phyloP scores from a whole-genome alignment of 345 rosid species.

The Arabis hirsuta region DNA sequence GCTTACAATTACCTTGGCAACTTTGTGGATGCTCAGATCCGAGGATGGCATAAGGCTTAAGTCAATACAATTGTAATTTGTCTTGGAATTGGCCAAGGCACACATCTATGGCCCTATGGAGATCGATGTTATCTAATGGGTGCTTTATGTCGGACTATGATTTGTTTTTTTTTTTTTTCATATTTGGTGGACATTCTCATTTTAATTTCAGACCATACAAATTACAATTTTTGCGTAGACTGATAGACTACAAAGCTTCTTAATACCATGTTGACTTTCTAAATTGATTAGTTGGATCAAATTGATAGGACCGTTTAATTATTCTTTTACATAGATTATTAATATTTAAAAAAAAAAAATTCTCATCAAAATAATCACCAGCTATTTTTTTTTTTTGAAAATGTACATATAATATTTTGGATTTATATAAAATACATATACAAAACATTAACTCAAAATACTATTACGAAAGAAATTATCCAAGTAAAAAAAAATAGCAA shows the following conservation, averaged over 20 bases:
- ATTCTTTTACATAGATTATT: too few relatives aligned
- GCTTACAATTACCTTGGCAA: slow-evolving; percentile 41
- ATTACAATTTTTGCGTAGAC: background rate
- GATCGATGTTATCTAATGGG: slow-evolving; percentile 12
- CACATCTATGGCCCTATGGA: background rate
- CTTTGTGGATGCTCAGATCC: slow-evolving; percentile 54
- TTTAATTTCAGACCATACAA: background rate
- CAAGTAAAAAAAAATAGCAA: too few relatives aligned
- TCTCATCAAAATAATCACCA: too few relatives aligned
- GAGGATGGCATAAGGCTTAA: slow-evolving; percentile 58
- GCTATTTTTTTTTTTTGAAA: too few relatives aligned
- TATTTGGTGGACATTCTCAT: background rate
- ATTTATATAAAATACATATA: too few relatives aligned
- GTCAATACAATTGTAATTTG: slow-evolving; percentile 15
- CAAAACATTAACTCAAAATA: too few relatives aligned
- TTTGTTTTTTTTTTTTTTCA: background rate
- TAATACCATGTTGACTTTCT: background rate
- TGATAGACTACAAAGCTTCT: background rate
- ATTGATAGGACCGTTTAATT: too few relatives aligned
- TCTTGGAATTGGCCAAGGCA: background rate
- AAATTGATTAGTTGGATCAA: too few relatives aligned
- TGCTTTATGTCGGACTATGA: slow-evolving; percentile 9
- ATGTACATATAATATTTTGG: too few relatives aligned
- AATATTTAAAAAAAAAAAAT: too few relatives aligned
- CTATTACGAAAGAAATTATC: too few relatives aligned